phyloP scores from a whole-genome alignment of 257 asterid species.

The Coffea eugenioides region DNA sequence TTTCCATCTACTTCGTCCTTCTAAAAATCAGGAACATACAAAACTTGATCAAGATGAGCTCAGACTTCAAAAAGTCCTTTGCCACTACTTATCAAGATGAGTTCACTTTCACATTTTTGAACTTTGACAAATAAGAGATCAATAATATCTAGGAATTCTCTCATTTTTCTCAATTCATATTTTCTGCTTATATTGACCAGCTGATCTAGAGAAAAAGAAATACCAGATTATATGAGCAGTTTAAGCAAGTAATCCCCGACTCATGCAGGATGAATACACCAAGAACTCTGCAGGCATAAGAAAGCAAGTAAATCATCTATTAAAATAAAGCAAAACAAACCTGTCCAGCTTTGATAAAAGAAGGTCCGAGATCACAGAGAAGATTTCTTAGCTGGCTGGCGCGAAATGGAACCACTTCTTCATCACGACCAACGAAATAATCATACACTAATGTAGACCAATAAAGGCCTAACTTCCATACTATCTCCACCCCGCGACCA shows the following conservation, averaged over 20 bases:
- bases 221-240: not conserved
- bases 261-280: not conserved
- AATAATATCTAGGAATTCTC: too few relatives aligned
- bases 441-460: slow-evolving; percentile 87
- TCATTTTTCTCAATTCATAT: too few relatives aligned
- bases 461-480: slow-evolving; percentile 91
- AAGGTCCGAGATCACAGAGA: slow-evolving; percentile 95
- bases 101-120: too few relatives aligned
- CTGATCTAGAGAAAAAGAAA: not conserved
- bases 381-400: slow-evolving; percentile 94
- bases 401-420: slow-evolving; percentile 98
- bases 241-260: not conserved
- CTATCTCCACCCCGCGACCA: slow-evolving; percentile 92
- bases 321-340: slow-evolving; percentile 39
- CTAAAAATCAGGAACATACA: not conserved
- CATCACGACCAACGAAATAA: slow-evolving; percentile 83
- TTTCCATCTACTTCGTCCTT: not conserved
- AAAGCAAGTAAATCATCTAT: not conserved
- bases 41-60: not conserved
- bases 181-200: not conserved
- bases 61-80: not conserved
- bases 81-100: too few relatives aligned
- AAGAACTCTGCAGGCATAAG: not conserved
- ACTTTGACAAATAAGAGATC: not conserved
- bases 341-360: slow-evolving; percentile 99